Evolutionary conservation across 306 rosid genomes (phyloP).

Genomic region (Malus orientalis): DNA sequence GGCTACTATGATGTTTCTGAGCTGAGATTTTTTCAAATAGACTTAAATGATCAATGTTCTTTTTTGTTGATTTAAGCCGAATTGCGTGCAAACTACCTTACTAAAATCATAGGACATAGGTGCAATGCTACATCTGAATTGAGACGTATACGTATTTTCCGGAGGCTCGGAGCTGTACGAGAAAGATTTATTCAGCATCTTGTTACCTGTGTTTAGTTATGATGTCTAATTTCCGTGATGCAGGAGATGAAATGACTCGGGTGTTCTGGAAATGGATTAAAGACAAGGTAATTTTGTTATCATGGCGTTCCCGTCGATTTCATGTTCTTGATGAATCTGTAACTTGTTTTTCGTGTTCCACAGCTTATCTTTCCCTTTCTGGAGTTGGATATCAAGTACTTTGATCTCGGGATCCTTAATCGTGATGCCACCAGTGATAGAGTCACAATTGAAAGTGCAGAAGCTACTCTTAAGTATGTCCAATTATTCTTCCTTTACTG

Average conservation of each 20-base stretch:
- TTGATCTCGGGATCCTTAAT: constrained; percentile 80
- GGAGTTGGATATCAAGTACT: constrained; percentile 94
- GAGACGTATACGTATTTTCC: too few species aligned
- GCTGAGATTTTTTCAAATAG: not conserved
- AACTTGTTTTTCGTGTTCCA: not conserved
- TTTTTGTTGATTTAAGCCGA: not conserved
- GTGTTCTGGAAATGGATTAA: constrained; percentile 81
- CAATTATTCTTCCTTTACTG: not conserved
- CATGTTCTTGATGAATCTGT: constrained; percentile 8
- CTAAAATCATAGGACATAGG: not conserved
- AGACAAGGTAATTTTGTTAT: constrained; percentile 40
- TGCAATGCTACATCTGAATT: not conserved
- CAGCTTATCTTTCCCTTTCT: constrained; percentile 83
- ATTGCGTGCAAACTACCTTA: not conserved
- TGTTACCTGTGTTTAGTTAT: not conserved
- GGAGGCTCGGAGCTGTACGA: not conserved
- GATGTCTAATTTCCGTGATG: constrained; percentile 15
- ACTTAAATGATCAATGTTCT: not conserved
- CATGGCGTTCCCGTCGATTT: not conserved
- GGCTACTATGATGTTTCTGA: not conserved
- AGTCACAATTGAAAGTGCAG: constrained; percentile 92
- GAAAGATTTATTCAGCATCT: not conserved
- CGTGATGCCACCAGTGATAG: constrained; percentile 83
- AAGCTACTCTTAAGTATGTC: constrained; percentile 89
- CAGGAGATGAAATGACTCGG: constrained; percentile 99